These are phyloP conservation scores for Salvia rosmarinus DNA, from an alignment of 257 asterid species.

Conservation along the genomic window DNA sequence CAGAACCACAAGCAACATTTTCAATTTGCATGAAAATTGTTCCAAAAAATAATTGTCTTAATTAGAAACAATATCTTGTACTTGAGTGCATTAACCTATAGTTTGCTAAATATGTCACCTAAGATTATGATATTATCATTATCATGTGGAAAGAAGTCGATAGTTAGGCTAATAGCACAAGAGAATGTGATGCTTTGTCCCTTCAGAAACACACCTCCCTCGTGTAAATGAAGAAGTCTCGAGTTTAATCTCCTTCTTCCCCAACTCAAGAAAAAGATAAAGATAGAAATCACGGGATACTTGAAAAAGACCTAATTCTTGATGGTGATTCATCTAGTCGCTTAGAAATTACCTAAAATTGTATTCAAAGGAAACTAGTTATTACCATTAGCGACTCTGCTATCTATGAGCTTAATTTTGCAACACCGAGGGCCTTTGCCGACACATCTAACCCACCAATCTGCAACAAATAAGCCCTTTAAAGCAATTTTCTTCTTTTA, in stretches of 20 bases:
- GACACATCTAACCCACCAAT: conserved; percentile 90
- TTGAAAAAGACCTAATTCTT: background rate
- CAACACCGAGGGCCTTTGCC: conserved; percentile 97
- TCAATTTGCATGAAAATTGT: background rate
- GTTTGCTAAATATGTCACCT: too few relatives aligned
- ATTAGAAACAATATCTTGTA: background rate
- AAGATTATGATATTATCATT: background rate
- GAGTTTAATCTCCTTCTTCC: background rate
- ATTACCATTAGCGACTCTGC: conserved; percentile 81
- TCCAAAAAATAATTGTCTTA: background rate
- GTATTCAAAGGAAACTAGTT: background rate
- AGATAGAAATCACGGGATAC: background rate
- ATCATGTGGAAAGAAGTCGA: background rate
- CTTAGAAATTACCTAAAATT: conserved; percentile 9
- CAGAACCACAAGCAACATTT: conserved; percentile 39
- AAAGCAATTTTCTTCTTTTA: background rate
- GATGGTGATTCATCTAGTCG: background rate
- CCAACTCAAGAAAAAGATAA: background rate
- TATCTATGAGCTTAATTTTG: conserved; percentile 78
- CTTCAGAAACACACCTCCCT: too few relatives aligned
- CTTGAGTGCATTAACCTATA: too few relatives aligned
- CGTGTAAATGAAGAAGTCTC: background rate
- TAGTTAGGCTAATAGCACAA: background rate
- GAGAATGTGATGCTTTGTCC: too few relatives aligned
- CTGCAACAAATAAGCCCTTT: conserved; percentile 42